phyloP scores from a whole-genome alignment of 306 rosid species.

The Casuarina equisetifolia region DNA sequence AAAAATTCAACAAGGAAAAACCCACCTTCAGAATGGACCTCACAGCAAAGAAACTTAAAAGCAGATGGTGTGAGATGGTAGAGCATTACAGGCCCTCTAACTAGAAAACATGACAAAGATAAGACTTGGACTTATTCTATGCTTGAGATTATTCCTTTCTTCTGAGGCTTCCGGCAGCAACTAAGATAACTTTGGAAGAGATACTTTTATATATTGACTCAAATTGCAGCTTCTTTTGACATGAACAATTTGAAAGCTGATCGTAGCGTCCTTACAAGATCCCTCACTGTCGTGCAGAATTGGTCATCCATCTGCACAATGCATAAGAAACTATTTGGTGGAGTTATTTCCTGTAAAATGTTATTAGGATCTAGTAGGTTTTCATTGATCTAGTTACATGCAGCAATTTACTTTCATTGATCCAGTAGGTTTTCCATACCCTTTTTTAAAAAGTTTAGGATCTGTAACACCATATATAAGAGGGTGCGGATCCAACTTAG shows the following conservation, averaged over 20 bases:
- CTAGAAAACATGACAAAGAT: constrained; percentile 26
- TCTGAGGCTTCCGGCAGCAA: constrained; percentile 27
- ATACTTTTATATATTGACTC: constrained; percentile 12
- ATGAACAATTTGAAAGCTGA: constrained; percentile 49
- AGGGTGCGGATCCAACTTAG: no score
- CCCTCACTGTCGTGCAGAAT: constrained; percentile 66
- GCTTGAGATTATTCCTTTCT: constrained; percentile 27
- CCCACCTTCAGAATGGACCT: constrained; percentile 57
- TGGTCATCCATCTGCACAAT: constrained; percentile 74
- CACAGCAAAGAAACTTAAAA: constrained; percentile 48
- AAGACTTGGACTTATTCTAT: constrained; percentile 24
- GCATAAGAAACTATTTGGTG: neutral
- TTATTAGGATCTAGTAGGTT: no score
- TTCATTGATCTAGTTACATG: neutral
- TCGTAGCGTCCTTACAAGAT: constrained; percentile 66
- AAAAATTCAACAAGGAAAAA: constrained; percentile 32
- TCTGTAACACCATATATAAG: no score
- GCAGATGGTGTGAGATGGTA: constrained; percentile 30
- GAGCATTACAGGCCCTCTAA: constrained; percentile 45
- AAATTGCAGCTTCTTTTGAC: constrained; percentile 38
- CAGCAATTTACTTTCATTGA: neutral
- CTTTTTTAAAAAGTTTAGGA: no score
- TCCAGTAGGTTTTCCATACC: neutral
- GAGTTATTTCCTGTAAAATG: no score
- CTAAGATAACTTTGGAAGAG: neutral